These are phyloP conservation scores for Malassezia sympodialis DNA, from an alignment of 1,284 basidiomycete species.

Conservation along the genomic window DNA sequence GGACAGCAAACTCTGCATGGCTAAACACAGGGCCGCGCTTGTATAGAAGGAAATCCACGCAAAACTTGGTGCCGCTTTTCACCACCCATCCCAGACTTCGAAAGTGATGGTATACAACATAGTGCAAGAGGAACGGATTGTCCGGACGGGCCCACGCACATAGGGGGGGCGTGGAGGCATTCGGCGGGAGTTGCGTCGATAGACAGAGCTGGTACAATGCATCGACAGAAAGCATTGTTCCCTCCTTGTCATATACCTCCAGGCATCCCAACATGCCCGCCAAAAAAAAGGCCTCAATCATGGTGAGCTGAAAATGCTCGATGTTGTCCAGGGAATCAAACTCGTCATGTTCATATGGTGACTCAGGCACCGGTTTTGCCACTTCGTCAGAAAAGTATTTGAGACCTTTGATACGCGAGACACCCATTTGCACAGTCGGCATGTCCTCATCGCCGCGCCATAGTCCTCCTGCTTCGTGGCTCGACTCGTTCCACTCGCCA, in stretches of 20 bases:
- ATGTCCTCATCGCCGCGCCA: constrained; percentile 34
- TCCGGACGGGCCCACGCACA: constrained; percentile 52
- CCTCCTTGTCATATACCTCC: constrained; percentile 51
- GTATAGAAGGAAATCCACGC: constrained; percentile 86
- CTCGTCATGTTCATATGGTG: constrained; percentile 1
- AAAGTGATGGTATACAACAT: constrained; percentile 87
- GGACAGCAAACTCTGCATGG: constrained; percentile 90
- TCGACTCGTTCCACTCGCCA: constrained; percentile 36
- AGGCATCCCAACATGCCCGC: constrained; percentile 73
- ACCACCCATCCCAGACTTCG: constrained; percentile 96
- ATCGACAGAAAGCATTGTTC: constrained; percentile 16
- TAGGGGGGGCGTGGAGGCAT: neutral
- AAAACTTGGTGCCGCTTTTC: constrained; percentile 92
- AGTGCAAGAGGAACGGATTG: constrained; percentile 85
- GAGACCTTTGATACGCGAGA: constrained; percentile 34
- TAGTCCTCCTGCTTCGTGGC: constrained; percentile 1
- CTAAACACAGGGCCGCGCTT: constrained; percentile 87
- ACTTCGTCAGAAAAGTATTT: constrained; percentile 36
- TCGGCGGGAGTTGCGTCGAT: constrained; percentile 13
- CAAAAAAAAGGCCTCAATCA: constrained; percentile 87
- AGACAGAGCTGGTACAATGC: constrained; percentile 22
- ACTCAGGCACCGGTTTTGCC: constrained; percentile 12
- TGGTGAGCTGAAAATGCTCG: constrained; percentile 83
- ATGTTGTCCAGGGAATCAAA: constrained; percentile 55
- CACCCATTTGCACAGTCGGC: constrained; percentile 27